These are phyloP conservation scores for Penicillium verrucosum DNA, from an alignment of 2,329 filamentous ascomycete genomes.

Conservation along the genomic window DNA sequence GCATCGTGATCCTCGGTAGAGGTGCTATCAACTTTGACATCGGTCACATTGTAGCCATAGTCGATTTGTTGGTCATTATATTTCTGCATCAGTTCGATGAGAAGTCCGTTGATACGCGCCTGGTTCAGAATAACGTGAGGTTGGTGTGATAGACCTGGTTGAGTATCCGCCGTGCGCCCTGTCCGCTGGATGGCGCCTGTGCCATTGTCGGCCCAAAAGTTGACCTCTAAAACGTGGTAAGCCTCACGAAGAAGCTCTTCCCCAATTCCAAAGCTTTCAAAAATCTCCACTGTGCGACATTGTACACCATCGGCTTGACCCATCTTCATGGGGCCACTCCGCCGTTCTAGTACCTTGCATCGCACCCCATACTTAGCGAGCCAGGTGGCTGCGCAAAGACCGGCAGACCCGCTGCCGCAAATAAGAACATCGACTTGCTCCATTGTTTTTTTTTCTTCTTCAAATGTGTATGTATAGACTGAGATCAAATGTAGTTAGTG, in stretches of 20 bases:
- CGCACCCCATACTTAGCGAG: slow-evolving; percentile 56
- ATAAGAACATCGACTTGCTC: slow-evolving; percentile 55
- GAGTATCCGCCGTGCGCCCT: slow-evolving; percentile 53
- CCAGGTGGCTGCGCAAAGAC: slow-evolving; percentile 60
- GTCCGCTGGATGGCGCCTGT: slow-evolving; percentile 46
- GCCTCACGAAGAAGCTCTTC: slow-evolving; percentile 55
- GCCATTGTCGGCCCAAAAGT: slow-evolving; percentile 52
- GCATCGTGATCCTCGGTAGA: slow-evolving; percentile 36
- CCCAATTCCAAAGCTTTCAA: slow-evolving; percentile 57
- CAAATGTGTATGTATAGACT: background rate
- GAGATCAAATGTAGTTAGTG: background rate
- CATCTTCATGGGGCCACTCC: slow-evolving; percentile 52
- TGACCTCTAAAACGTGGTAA: slow-evolving; percentile 57
- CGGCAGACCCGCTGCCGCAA: slow-evolving; percentile 60
- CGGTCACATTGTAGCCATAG: slow-evolving; percentile 54
- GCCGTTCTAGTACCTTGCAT: slow-evolving; percentile 58
- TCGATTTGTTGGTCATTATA: slow-evolving; percentile 48
- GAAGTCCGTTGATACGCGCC: slow-evolving; percentile 53
- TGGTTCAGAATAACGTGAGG: slow-evolving; percentile 59
- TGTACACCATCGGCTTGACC: slow-evolving; percentile 65
- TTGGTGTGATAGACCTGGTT: slow-evolving; percentile 52
- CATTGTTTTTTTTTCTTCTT: slow-evolving; percentile 12
- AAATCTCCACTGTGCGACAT: slow-evolving; percentile 60
- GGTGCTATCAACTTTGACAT: slow-evolving; percentile 50
- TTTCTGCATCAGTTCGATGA: slow-evolving; percentile 52